A percentile compares a stretch with the other conserved stretches of the same genome.
Conservation (phyloP, 192 early-diverging fungal genomes). For the Coemansia sp. region DNA sequence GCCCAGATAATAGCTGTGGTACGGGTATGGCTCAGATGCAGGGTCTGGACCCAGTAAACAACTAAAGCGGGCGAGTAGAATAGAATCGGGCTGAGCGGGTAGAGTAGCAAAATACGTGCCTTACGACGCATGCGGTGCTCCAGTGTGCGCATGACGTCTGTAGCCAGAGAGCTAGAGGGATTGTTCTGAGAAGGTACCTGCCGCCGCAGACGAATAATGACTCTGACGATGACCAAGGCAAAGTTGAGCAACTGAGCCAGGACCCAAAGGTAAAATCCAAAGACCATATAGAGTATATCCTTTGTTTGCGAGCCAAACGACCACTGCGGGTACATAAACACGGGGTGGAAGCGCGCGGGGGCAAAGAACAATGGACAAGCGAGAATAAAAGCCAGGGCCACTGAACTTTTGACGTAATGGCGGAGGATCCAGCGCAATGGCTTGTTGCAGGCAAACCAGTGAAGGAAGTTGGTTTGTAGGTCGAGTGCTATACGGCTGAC, state of each 20-base stretch:
- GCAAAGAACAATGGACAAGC: slow-evolving; percentile 42
- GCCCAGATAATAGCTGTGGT: slow-evolving; percentile 32
- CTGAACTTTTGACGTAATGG: slow-evolving; percentile 28
- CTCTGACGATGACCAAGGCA: slow-evolving; percentile 35
- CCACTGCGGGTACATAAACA: slow-evolving; percentile 40
- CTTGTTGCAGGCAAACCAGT: slow-evolving; percentile 39
- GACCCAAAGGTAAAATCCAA: slow-evolving; percentile 44
- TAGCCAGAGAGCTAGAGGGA: slow-evolving; percentile 25
- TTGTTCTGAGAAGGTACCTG: slow-evolving; percentile 27
- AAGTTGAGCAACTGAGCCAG: slow-evolving; percentile 37
- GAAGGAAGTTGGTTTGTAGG: slow-evolving; percentile 45
- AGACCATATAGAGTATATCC: slow-evolving; percentile 37
- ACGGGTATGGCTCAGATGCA: slow-evolving; percentile 26
- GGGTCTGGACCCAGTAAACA: slow-evolving; percentile 47
- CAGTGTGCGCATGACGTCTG: slow-evolving; percentile 40
- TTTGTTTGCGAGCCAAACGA: slow-evolving; percentile 33
- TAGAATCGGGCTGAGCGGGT: slow-evolving; percentile 48
- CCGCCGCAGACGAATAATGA: slow-evolving; percentile 25
- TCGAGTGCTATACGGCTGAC: slow-evolving; percentile 48
- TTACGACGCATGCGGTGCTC: slow-evolving; percentile 50
- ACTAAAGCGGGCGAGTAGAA: slow-evolving; percentile 36
- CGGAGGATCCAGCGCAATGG: slow-evolving; percentile 34
- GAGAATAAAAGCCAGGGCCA: slow-evolving; percentile 26
- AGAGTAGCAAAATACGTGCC: slow-evolving; percentile 40
- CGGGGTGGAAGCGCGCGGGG: slow-evolving; percentile 26